Base-by-base conservation (phyloP, 192 early-diverging fungal genomes). In the Spizellomyces sp. region DNA sequence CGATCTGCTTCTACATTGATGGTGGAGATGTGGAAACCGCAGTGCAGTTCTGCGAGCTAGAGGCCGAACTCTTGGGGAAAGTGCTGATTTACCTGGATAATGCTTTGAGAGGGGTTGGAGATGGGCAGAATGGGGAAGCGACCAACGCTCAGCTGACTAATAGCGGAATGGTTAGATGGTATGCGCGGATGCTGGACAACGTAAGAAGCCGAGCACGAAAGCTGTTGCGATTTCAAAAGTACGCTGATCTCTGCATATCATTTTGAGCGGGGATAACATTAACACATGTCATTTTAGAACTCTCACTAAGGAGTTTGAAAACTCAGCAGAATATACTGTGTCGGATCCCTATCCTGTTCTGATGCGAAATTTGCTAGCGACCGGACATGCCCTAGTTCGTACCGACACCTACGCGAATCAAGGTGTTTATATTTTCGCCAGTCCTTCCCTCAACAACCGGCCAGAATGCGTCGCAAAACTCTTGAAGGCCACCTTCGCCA, bases 341-440 rank as follows among this genome's bases (percentile, higher is more conserved):
- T 27, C 44, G n/a, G 65, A 80, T 19, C 77, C 75, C 54, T 69
- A 81, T 75, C 83, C 78, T 48, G 67, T 76, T 17, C 77, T 95
- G 50, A 79, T 93, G 58, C 75, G 83, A 15, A 78, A 75, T 65
- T 80, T 95, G 48, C 86, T 88, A 7, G 80, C 85, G 48, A 84
- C 90, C 12, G 87, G 88, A 45, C 92, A 95, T 61, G 84, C 90
- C 52, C 79, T 95, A 65, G 85, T 94, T 0, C 89, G 88, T 46
- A 91, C 90, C 9, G 79, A 85, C 58, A 83, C 81, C 15, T 90
- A 89, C 74, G 89, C 94, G 73, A 80, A 78, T 41, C 81, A 82
- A 45, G 90, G 90, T 0, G 70, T 90, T 0, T 93, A 90, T 63
- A 85, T 95, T n/a, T 82, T 95, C 68, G 91, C 91, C 8, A 88